A percentile compares a stretch with the other conserved stretches of the same genome.
Conservation (phyloP, 1,139 yeast genomes). For the Candida tropicalis region DNA sequence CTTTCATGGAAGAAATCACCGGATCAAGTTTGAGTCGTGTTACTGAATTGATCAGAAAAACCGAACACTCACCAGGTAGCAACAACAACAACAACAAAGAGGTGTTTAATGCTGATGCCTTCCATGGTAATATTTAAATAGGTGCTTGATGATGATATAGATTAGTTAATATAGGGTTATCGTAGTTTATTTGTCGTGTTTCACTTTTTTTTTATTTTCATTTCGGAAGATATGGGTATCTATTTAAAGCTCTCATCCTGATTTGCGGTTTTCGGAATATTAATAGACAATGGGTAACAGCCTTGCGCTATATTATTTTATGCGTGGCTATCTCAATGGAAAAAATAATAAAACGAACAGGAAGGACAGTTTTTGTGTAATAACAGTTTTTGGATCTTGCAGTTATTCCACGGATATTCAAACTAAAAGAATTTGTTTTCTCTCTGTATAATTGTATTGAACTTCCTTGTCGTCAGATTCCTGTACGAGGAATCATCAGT, state of each 20-base stretch:
- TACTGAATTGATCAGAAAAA: slow-evolving; percentile 49
- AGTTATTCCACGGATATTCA: neutral
- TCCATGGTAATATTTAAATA: slow-evolving; percentile 8
- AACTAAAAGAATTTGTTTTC: too few species aligned
- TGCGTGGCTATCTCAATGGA: too few species aligned
- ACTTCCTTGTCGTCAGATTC: too few species aligned
- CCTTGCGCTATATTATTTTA: neutral
- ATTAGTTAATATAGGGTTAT: slow-evolving; percentile 41
- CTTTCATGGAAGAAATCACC: slow-evolving; percentile 61
- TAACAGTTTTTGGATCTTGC: neutral
- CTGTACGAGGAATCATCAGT: too few species aligned
- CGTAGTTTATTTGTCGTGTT: slow-evolving; percentile 39
- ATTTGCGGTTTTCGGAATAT: neutral
- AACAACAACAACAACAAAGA: slow-evolving; percentile 3
- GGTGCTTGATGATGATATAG: slow-evolving; percentile 60
- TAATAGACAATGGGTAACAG: neutral
- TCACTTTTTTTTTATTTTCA: too few species aligned
- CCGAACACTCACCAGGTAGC: slow-evolving; percentile 41
- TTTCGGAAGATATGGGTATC: neutral
- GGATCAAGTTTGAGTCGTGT: slow-evolving; percentile 54
- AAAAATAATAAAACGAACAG: too few species aligned
- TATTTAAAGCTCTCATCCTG: neutral
- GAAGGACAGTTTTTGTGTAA: too few species aligned
- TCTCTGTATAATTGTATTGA: too few species aligned
- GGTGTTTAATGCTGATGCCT: slow-evolving; percentile 4